Base-by-base conservation (phyloP, 495 filamentous ascomycete genomes). In the Rostrohypoxylon terebratum region DNA sequence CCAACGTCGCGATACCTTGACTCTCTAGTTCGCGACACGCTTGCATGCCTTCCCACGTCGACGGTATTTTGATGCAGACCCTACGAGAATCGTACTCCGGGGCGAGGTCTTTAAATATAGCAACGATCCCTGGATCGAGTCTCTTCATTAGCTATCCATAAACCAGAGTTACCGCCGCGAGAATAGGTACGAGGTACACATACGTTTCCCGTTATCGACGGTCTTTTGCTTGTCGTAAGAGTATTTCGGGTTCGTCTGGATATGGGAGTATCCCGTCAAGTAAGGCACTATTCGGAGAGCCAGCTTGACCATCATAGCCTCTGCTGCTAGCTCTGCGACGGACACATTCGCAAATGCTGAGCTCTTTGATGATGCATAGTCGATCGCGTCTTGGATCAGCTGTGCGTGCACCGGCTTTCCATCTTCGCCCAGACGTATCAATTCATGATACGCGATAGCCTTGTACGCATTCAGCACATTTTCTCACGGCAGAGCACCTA, bases 21-120 rank as follows among this genome's bases (percentile, higher is more conserved):
- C 74, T 69, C 68, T 90, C 84, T 13, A 92, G 79, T n/a, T 80
- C 80, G 5, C 81, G 80, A 72, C 89, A 91, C 28, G 89, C 90
- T 74, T 86, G 82, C 18, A 91, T 76, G 3, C 90, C 90, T 74
- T 90, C 87, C 85, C 87, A 90, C 5, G 88, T 91, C 23, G 83
- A 80, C 1, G 87, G 87, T 54, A 91, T 84, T 63, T 91, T 91
- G 80, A 90, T 87, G 51, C 84, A 89, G 45, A 91, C 78, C 63
- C 87, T 82, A 5, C 77, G 75, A n/a, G 72, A 57, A 31, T 86
- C 79, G 68, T 89, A 86, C 4, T 59, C 64, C 0, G 86, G 84
- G 14, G 84, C 79, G 7, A 91, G 71, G 40, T 82, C 75, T 33
- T 80, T 75, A 75, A 87, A 85, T 61, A 87, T 73, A 9, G 79